These are phyloP conservation scores for Leucaena leucocephala DNA, from an alignment of 306 rosid species.

Conservation along the genomic window DNA sequence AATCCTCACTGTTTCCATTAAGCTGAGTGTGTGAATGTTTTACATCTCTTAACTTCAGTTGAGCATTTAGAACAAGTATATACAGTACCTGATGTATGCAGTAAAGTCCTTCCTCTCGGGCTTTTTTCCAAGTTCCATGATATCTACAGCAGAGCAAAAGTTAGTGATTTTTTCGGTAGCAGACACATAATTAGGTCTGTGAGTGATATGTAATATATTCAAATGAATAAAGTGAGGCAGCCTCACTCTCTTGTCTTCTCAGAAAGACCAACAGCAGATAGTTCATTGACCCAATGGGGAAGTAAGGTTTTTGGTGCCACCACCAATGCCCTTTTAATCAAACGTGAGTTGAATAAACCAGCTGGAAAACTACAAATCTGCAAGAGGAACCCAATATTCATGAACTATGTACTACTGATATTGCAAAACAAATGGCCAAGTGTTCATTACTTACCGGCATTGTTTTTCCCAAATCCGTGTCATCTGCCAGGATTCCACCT, in stretches of 20 bases:
- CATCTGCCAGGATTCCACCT: neutral
- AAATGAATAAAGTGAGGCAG: neutral
- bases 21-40: too few species aligned
- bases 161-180: neutral
- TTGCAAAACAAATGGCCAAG: slow-evolving; percentile 24
- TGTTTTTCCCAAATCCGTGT: neutral
- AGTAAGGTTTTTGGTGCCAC: neutral
- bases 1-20: too few species aligned
- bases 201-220: slow-evolving; percentile 24
- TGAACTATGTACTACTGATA: neutral
- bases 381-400: neutral
- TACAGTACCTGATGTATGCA: slow-evolving; percentile 54
- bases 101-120: slow-evolving; percentile 75
- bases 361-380: neutral
- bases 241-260: neutral
- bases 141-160: slow-evolving; percentile 56
- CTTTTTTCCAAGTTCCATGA: slow-evolving; percentile 65
- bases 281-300: slow-evolving; percentile 1
- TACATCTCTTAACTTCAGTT: too few species aligned
- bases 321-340: slow-evolving; percentile 1
- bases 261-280: neutral
- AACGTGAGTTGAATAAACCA: neutral
- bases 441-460: neutral
- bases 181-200: neutral
- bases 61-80: too few species aligned